Percentiles rank a stretch among this genome's conserved stretches.
These are phyloP conservation scores for Colletotrichum karsti DNA, from an alignment of 2,329 filamentous ascomycete species.

Conservation along the genomic window DNA sequence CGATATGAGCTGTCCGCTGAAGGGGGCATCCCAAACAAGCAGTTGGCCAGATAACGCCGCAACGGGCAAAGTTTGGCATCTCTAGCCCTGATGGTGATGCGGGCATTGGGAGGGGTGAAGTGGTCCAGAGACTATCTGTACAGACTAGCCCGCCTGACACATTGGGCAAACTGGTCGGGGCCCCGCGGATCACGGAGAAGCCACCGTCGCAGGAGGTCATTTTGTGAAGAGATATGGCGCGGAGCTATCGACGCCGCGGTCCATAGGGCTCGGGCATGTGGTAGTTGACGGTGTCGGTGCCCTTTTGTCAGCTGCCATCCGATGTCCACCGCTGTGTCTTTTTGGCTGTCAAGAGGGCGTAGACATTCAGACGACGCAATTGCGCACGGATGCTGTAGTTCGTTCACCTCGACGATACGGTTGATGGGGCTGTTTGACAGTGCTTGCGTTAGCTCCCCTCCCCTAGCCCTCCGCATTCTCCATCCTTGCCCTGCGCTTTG, in stretches of 20 bases:
- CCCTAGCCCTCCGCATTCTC: conserved; percentile 10
- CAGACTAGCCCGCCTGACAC: conserved; percentile 3
- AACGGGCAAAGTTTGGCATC: conserved; percentile 11
- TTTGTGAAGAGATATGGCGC: conserved; percentile 8
- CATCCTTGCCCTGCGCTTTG: conserved; percentile 13
- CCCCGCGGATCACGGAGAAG: conserved; percentile 15
- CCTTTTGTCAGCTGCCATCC: conserved; percentile 26
- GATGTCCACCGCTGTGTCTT: neutral
- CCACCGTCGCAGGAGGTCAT: conserved; percentile 26
- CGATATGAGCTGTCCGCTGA: neutral
- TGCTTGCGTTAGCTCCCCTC: conserved; percentile 6
- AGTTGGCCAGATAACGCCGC: conserved; percentile 7
- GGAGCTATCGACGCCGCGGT: conserved; percentile 20
- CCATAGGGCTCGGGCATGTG: conserved; percentile 16
- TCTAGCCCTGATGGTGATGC: neutral
- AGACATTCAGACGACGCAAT: conserved; percentile 1
- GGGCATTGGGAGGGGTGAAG: conserved; percentile 2
- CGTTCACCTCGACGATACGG: neutral
- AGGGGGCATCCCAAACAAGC: neutral
- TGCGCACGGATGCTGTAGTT: neutral
- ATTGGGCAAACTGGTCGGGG: neutral
- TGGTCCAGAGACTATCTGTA: neutral
- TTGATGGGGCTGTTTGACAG: conserved; percentile 12
- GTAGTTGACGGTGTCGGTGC: conserved; percentile 14
- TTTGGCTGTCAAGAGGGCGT: neutral